phyloP scores from a whole-genome alignment of 345 rosid genomes.

The Eutrema japonicum region DNA sequence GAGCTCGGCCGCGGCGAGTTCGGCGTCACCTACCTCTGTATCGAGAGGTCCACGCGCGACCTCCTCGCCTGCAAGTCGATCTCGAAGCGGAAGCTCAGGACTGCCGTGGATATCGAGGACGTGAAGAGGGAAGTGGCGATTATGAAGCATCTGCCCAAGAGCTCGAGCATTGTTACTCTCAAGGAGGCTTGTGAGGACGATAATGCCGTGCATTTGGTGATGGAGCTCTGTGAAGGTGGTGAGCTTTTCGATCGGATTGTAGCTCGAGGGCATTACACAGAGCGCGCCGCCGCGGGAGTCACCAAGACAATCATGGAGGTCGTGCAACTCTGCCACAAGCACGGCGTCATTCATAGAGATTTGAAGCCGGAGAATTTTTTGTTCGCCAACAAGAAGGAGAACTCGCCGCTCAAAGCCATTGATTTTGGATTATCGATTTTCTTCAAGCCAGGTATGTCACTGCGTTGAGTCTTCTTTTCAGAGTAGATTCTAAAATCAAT shows the following conservation, averaged over 20 bases:
- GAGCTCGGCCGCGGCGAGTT: constrained; percentile 99
- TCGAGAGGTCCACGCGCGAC: constrained; percentile 78
- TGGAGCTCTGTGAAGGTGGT: constrained; percentile 99
- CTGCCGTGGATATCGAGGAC: constrained; percentile 90
- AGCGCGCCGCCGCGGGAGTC: constrained; percentile 95
- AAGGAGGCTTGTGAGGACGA: constrained; percentile 98
- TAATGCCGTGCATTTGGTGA: constrained; percentile 95
- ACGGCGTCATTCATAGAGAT: constrained; percentile 97
- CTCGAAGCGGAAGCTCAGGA: constrained; percentile 93
- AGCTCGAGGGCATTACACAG: constrained; percentile 96
- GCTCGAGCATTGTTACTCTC: constrained; percentile 85
- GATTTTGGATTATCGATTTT: constrained; percentile 98
- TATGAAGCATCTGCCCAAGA: constrained; percentile 90
- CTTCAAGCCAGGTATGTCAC: constrained; percentile 84
- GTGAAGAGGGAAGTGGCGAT: constrained; percentile 97
- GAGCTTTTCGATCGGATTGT: constrained; percentile 99
- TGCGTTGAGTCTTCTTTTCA: constrained; percentile 19
- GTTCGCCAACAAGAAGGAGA: constrained; percentile 98
- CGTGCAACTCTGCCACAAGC: constrained; percentile 93
- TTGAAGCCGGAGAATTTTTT: constrained; percentile 98
- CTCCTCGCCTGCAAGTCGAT: constrained; percentile 93
- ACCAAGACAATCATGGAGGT: constrained; percentile 93
- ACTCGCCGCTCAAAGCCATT: constrained; percentile 96
- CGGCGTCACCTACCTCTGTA: constrained; percentile 95
- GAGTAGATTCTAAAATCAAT: background rate